phyloP scores from a whole-genome alignment of 225 moss, liverwort and hornwort species.

The Neckera pumila region DNA sequence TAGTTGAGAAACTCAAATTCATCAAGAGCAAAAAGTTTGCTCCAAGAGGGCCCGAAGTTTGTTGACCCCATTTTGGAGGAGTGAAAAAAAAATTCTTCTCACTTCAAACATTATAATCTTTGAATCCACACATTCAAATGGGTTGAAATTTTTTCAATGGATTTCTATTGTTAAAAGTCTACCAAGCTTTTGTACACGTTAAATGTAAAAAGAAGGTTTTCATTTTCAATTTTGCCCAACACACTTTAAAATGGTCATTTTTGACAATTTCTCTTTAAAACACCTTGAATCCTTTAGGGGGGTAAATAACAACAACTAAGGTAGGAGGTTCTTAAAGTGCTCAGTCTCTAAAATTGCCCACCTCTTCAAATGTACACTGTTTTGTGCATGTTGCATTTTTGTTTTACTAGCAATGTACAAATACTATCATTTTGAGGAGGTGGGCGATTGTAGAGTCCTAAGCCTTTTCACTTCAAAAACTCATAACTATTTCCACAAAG shows the following conservation, averaged over 20 bases:
- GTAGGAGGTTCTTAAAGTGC: too few relatives aligned
- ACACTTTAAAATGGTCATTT: background rate
- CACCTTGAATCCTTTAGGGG: background rate
- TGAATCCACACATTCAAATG: fast-evolving
- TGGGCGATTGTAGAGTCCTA: too few relatives aligned
- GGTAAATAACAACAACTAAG: too few relatives aligned
- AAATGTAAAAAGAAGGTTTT: background rate
- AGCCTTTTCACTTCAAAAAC: too few relatives aligned
- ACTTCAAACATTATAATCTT: background rate
- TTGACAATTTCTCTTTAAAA: background rate
- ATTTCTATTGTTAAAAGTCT: background rate
- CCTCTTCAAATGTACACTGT: too few relatives aligned
- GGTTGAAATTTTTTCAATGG: background rate
- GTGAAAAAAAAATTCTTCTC: background rate
- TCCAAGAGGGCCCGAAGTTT: background rate
- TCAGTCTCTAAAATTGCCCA: too few relatives aligned
- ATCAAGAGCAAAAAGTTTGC: background rate
- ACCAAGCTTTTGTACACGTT: background rate
- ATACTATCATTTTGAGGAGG: too few relatives aligned
- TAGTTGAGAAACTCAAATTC: background rate
- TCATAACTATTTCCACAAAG: too few relatives aligned
- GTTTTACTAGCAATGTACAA: too few relatives aligned
- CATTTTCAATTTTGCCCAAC: background rate
- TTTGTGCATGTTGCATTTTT: too few relatives aligned
- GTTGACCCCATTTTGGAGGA: fast-evolving